phyloP scores from a whole-genome alignment of 2,329 filamentous ascomycete genomes.

The Dothideomycetidae sp. region DNA sequence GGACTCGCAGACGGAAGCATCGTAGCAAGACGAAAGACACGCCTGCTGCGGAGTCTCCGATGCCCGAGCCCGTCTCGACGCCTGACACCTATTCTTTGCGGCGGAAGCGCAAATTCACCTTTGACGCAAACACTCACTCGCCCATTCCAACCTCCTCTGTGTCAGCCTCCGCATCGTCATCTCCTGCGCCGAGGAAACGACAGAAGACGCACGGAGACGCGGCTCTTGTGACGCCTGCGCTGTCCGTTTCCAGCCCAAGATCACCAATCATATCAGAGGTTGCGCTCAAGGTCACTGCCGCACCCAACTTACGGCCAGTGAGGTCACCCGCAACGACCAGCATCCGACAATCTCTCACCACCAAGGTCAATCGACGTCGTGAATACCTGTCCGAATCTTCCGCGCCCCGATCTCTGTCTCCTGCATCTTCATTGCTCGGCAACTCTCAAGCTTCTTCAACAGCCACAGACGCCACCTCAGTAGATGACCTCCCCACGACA shows the following conservation, averaged over 20 bases:
- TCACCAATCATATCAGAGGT: not conserved
- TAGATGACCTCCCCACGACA: conserved; percentile 8
- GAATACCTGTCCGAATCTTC: conserved; percentile 7
- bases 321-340: not conserved
- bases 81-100: conserved; percentile 10
- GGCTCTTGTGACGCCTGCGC: not conserved
- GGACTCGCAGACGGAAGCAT: conserved; percentile 31
- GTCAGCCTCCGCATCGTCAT: conserved; percentile 3
- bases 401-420: conserved; percentile 9
- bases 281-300: not conserved
- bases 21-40: not conserved
- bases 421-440: conserved; percentile 10
- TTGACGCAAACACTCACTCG: conserved; percentile 10
- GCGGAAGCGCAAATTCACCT: conserved; percentile 11
- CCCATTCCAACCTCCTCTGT: conserved; percentile 2
- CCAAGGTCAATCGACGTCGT: not conserved
- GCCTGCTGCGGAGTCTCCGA: not conserved
- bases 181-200: conserved; percentile 6
- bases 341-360: not conserved
- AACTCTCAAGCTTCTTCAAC: conserved; percentile 10
- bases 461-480: conserved; percentile 12
- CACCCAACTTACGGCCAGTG: too few species aligned
- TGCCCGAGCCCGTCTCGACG: conserved; percentile 5
- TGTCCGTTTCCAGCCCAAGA: conserved; percentile 1
- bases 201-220: not conserved